Evolutionary conservation across 139 green algal genomes (phyloP).

Genomic region (Astrephomene gubernaculifera): DNA sequence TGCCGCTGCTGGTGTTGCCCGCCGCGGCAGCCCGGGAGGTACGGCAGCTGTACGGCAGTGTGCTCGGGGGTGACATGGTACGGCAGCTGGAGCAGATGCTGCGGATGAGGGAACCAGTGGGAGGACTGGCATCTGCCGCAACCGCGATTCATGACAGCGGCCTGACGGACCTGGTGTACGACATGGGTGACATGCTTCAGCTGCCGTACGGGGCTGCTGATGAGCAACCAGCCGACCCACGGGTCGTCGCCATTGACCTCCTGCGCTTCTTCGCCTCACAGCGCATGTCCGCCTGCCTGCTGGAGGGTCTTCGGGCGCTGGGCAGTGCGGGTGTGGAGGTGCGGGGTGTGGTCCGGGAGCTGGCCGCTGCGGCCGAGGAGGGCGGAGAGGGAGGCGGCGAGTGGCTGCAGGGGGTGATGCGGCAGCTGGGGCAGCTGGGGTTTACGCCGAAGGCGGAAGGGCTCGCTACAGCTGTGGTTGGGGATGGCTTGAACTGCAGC

Average conservation of each 20-base stretch:
- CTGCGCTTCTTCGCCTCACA: neutral
- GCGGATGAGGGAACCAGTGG: neutral
- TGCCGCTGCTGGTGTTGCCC: slow-evolving; percentile 14
- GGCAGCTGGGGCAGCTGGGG: neutral
- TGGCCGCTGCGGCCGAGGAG: neutral
- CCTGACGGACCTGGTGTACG: neutral
- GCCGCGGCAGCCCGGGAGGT: neutral
- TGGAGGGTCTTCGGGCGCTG: neutral
- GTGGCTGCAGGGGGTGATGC: neutral
- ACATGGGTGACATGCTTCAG: neutral
- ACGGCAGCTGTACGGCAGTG: neutral
- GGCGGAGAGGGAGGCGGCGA: too few relatives aligned
- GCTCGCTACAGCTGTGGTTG: too few relatives aligned
- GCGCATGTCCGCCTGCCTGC: neutral
- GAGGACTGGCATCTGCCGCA: neutral
- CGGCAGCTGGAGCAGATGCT: neutral
- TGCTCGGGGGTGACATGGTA: neutral
- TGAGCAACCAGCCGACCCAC: neutral
- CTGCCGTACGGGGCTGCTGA: neutral
- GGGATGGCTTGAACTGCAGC: too few relatives aligned
- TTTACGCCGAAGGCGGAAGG: neutral
- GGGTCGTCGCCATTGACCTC: neutral
- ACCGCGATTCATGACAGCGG: neutral
- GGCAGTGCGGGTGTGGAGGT: neutral
- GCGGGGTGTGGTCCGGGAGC: neutral